phyloP scores from a whole-genome alignment of 2,329 filamentous ascomycete genomes.

The Paraphaeosphaeria minitans region DNA sequence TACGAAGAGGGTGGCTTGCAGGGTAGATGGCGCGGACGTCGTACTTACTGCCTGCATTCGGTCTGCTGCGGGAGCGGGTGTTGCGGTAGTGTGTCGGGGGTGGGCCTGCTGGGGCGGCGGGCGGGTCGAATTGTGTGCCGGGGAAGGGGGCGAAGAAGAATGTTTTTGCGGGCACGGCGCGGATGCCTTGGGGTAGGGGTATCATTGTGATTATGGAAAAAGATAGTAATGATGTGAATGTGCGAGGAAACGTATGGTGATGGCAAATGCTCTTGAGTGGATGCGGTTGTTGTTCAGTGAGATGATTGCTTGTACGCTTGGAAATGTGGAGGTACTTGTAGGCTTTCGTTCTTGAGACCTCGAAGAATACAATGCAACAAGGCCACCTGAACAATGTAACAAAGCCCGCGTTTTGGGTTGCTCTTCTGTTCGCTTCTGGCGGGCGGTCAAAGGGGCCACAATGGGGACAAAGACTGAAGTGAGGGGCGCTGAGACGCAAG shows the following conservation, averaged over 20 bases:
- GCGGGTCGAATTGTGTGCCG: neutral
- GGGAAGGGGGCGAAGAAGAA: conserved; percentile 6
- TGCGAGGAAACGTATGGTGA: neutral
- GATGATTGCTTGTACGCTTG: no score
- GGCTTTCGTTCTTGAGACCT: neutral
- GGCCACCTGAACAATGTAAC: neutral
- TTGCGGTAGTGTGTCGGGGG: neutral
- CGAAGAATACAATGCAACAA: neutral
- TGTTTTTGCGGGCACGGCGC: neutral
- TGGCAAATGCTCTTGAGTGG: neutral
- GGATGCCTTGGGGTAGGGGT: neutral
- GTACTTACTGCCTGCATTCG: neutral
- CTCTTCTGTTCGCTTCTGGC: neutral
- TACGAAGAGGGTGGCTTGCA: neutral
- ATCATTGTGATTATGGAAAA: neutral
- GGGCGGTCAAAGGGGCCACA: neutral
- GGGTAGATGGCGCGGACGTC: conserved; percentile 18
- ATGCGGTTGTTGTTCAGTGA: neutral
- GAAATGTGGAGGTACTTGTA: neutral
- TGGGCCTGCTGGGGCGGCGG: neutral
- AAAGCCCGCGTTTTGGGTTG: neutral
- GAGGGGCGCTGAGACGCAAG: neutral
- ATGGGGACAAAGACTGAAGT: neutral
- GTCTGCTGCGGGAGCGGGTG: neutral
- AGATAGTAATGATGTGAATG: neutral